Conservation (phyloP, 352 stramenopile species). For the Globisporangium carolinianum region DNA sequence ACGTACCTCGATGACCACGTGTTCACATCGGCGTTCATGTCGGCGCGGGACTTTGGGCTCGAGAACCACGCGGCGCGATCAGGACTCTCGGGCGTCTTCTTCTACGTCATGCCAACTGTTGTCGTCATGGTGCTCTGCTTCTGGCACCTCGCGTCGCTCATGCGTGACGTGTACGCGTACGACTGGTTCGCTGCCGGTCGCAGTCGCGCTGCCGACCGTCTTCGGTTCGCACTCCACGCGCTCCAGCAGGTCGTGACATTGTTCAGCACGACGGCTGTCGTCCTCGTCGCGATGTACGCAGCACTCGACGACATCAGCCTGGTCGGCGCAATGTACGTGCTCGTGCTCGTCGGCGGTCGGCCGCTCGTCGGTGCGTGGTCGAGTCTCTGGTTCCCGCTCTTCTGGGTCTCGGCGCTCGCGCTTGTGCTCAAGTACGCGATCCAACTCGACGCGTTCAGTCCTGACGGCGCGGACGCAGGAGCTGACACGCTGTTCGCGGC, state of each 20-base stretch:
- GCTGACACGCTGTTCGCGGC: constrained; percentile 30
- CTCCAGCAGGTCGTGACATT: constrained; percentile 58
- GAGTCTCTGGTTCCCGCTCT: constrained; percentile 70
- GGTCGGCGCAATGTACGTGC: constrained; percentile 57
- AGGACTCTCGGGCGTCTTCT: constrained; percentile 62
- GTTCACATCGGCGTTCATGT: constrained; percentile 70
- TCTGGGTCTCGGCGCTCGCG: constrained; percentile 61
- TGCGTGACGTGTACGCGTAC: constrained; percentile 54
- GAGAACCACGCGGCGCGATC: constrained; percentile 53
- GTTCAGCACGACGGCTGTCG: constrained; percentile 58
- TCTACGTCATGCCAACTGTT: constrained; percentile 70
- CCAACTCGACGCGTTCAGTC: constrained; percentile 53
- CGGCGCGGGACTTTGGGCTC: constrained; percentile 64
- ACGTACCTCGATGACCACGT: constrained; percentile 53
- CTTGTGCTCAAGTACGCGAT: constrained; percentile 60
- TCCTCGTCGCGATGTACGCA: constrained; percentile 65
- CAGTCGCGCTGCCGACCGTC: constrained; percentile 38
- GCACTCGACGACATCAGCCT: constrained; percentile 58
- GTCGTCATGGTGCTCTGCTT: constrained; percentile 71
- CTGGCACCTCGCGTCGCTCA: constrained; percentile 77
- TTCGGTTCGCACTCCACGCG: constrained; percentile 51
- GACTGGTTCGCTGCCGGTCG: constrained; percentile 54
- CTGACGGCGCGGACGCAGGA: constrained; percentile 10
- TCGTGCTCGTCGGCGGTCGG: constrained; percentile 48
- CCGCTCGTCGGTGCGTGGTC: constrained; percentile 54